These are phyloP conservation scores for Cryoendolithus antarcticus DNA, from an alignment of 2,329 filamentous ascomycete genomes.

Conservation along the genomic window DNA sequence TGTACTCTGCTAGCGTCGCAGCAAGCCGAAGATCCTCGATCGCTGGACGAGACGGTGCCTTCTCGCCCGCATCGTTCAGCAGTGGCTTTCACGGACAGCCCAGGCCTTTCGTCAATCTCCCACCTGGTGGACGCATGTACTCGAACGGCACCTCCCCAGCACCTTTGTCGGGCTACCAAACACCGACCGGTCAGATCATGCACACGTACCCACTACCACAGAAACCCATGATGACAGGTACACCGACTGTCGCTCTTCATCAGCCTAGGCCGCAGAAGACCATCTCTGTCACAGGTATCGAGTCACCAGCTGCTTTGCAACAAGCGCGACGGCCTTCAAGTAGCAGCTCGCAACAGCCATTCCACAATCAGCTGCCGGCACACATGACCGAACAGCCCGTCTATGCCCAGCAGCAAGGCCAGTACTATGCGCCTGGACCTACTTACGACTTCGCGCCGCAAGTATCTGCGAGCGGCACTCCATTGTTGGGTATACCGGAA, in stretches of 20 bases:
- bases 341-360: conserved; percentile 61
- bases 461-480: conserved; percentile 62
- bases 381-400: conserved; percentile 50
- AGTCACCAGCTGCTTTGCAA: conserved; percentile 59
- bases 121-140: conserved; percentile 43
- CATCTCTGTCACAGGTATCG: conserved; percentile 85
- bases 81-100: conserved; percentile 32
- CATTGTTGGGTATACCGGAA: conserved; percentile 84
- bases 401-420: conserved; percentile 34
- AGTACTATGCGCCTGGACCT: conserved; percentile 37
- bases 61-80: conserved; percentile 70
- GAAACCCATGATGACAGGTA: conserved; percentile 47
- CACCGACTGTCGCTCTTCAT: conserved; percentile 64
- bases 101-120: conserved; percentile 74
- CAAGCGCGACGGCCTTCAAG: conserved; percentile 23
- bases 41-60: conserved; percentile 54
- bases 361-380: conserved; percentile 85
- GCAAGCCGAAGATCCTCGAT: conserved; percentile 79
- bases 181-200: conserved; percentile 38
- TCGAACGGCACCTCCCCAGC: conserved; percentile 20
- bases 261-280: conserved; percentile 91
- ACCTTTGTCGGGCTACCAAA: conserved; percentile 23
- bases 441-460: conserved; percentile 51
- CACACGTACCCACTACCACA: conserved; percentile 43
- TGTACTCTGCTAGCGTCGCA: conserved; percentile 73